phyloP scores from a whole-genome alignment of 371 early-diverging fungal species.

The Syncephalastrum monosporum region DNA sequence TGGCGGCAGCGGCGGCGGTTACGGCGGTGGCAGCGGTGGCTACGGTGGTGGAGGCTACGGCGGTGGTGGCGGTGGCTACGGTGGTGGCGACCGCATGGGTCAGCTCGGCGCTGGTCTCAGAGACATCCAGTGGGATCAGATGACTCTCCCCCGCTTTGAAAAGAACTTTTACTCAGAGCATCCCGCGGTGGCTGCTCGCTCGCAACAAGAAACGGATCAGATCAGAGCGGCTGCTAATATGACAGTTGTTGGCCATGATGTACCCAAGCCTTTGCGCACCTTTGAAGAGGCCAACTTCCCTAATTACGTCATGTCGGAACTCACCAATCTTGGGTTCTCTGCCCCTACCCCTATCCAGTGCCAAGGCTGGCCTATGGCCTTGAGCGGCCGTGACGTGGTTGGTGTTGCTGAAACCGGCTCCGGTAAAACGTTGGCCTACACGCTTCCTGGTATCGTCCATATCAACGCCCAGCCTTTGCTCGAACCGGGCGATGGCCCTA shows the following conservation, averaged over 20 bases:
- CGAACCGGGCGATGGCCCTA: slow-evolving; percentile 96
- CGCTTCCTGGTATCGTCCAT: slow-evolving; percentile 97
- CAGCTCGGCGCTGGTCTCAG: slow-evolving; percentile 58
- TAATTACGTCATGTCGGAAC: slow-evolving; percentile 81
- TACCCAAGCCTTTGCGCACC: slow-evolving; percentile 79
- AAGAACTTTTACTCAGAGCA: slow-evolving; percentile 94
- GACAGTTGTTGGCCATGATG: slow-evolving; percentile 67
- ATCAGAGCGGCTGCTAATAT: slow-evolving; percentile 70
- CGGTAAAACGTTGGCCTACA: slow-evolving; percentile 98
- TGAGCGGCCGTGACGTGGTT: slow-evolving; percentile 97
- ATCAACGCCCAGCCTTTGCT: slow-evolving; percentile 97
- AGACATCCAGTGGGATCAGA: slow-evolving; percentile 70
- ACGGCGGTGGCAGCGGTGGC: slow-evolving; percentile 30
- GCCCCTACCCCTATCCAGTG: slow-evolving; percentile 98
- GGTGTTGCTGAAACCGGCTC: slow-evolving; percentile 99
- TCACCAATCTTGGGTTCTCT: slow-evolving; percentile 82
- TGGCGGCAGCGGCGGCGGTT: slow-evolving; percentile 20
- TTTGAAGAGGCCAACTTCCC: slow-evolving; percentile 89
- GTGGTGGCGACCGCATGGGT: slow-evolving; percentile 62
- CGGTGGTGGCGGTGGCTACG: slow-evolving; percentile 36
- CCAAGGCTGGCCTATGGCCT: slow-evolving; percentile 99
- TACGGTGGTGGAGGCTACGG: slow-evolving; percentile 33
- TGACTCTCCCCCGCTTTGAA: slow-evolving; percentile 76
- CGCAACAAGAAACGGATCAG: slow-evolving; percentile 59
- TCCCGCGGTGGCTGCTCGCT: slow-evolving; percentile 58